Evolutionary conservation across 2,329 filamentous ascomycete species (phyloP).

Genomic region (Teratosphaeria epicoccoides): DNA sequence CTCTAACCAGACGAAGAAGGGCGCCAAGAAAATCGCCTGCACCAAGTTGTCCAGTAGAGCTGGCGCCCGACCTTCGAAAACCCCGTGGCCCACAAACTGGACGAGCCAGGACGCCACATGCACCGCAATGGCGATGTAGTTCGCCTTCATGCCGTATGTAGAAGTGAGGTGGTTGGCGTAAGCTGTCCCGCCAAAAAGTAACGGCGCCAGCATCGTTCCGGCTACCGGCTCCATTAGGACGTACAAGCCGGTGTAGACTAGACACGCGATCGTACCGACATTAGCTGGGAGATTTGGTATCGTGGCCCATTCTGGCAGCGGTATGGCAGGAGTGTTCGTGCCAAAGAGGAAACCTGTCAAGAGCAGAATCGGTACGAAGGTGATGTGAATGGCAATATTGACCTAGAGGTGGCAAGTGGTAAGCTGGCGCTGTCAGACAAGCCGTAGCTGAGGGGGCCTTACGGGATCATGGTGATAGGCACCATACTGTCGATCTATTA

Average conservation of each 20-base stretch:
- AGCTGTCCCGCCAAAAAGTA: slow-evolving; percentile 67
- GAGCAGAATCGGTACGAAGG: slow-evolving; percentile 66
- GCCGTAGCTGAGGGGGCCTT: slow-evolving; percentile 10
- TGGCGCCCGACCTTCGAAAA: slow-evolving; percentile 77
- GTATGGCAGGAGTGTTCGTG: slow-evolving; percentile 46
- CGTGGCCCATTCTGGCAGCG: slow-evolving; percentile 43
- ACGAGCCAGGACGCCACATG: slow-evolving; percentile 71
- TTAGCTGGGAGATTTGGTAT: slow-evolving; percentile 50
- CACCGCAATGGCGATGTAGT: slow-evolving; percentile 56
- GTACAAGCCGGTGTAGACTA: slow-evolving; percentile 68
- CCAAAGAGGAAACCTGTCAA: slow-evolving; percentile 60
- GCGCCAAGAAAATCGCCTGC: slow-evolving; percentile 84
- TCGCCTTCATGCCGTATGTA: slow-evolving; percentile 49
- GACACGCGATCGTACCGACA: slow-evolving; percentile 45
- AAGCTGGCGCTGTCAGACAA: slow-evolving; percentile 8
- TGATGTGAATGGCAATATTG: slow-evolving; percentile 69
- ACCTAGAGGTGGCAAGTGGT: slow-evolving; percentile 36
- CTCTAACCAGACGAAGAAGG: slow-evolving; percentile 96
- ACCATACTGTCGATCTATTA: slow-evolving; percentile 54
- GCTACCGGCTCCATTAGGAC: slow-evolving; percentile 90
- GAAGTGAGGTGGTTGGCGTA: slow-evolving; percentile 63
- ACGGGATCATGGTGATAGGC: slow-evolving; percentile 69
- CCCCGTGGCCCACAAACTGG: slow-evolving; percentile 86
- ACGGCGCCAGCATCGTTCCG: slow-evolving; percentile 61
- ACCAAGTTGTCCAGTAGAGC: slow-evolving; percentile 83